Evolutionary conservation across 2,329 filamentous ascomycete species (phyloP).

Genomic region (Leptographium wingfieldii): DNA sequence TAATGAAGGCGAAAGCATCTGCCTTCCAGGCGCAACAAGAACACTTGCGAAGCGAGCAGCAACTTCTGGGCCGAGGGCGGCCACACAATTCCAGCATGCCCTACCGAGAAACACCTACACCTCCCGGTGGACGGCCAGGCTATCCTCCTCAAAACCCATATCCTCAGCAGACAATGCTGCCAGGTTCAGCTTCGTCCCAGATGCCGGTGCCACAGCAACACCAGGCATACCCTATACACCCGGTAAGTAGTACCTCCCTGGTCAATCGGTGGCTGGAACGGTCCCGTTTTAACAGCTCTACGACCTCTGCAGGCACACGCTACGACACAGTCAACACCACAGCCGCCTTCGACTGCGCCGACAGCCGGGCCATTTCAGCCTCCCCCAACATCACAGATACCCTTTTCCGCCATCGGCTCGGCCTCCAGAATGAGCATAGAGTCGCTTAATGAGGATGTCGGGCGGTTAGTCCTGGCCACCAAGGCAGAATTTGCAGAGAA

Average conservation of each 20-base stretch:
- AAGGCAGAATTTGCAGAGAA: constrained; percentile 64
- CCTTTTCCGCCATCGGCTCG: constrained; percentile 19
- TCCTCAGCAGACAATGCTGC: constrained; percentile 15
- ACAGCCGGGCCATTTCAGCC: constrained; percentile 23
- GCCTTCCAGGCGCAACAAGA: constrained; percentile 47
- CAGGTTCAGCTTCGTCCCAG: constrained; percentile 18
- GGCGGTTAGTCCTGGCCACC: constrained; percentile 60
- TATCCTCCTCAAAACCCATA: constrained; percentile 17
- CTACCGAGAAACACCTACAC: constrained; percentile 63
- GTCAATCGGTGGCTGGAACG: not conserved
- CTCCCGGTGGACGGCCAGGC: constrained; percentile 38
- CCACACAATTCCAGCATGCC: constrained; percentile 31
- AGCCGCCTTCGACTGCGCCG: constrained; percentile 24
- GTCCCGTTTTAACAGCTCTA: not conserved
- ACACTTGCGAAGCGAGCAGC: constrained; percentile 41
- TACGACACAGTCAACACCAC: constrained; percentile 18
- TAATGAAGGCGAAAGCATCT: constrained; percentile 65
- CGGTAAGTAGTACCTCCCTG: constrained; percentile 8
- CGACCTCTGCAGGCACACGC: constrained; percentile 14
- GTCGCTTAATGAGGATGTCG: constrained; percentile 71
- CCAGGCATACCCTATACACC: constrained; percentile 16
- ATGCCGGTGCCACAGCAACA: constrained; percentile 11
- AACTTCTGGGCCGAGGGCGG: constrained; percentile 34
- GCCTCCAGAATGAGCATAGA: constrained; percentile 48
- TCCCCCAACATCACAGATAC: constrained; percentile 15